Evolutionary conservation across 768 basidiomycete genomes (phyloP), one percentile per base, ranked within the genome.

Genomic region (Omphalotus guepiniiformis): DNA sequence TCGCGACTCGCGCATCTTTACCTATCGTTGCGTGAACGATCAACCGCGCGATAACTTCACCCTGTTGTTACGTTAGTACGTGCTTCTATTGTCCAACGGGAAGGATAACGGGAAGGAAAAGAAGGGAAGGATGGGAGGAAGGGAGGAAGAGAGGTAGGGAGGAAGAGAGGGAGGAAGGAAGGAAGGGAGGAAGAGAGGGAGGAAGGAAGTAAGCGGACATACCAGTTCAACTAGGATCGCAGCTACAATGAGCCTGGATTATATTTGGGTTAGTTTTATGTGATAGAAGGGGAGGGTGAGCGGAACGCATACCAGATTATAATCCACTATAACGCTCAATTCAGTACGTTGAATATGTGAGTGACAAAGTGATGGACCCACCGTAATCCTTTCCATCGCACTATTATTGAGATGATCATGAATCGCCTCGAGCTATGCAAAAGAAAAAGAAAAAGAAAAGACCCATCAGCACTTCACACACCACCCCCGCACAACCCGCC

Each of bases 401-500:
- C 76, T 80, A 52, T 88, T 87, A 58, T 95, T 95, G 43, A 96
- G 65, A 58, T 95, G 92, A 55, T 95, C 91, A 56, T 96, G 93
- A 54, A 96, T 94, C 36, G 88, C 87, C 54, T 91, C 52, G 5
- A 55, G 48, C 54, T 53, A 19, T 21, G 38, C 25, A 30, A 32
- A 19, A 11, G 34, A 13, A 18, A 16, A 3, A n/a, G 8, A 34
- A 15, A 15, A n/a, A 3, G 29, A 28, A 48, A 42, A 40, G 42
- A 22, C 12, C 26, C 7, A 45, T 41, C 22, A 6, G 12, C 29
- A 47, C 19, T 9, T 5, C 3, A n/a, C 7, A 7, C 13, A 18
- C 8, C 6, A 36, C 19, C 18, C 4, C n/a, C n/a, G n/a, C n/a
- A n/a, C n/a, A n/a, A n/a, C n/a, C 19, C 12, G 28, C 42, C 25